A percentile compares a stretch with the other conserved stretches of the same genome.
phyloP scores from a whole-genome alignment of 805 yeast species.

The Wickerhamiella vanderwaltii region DNA sequence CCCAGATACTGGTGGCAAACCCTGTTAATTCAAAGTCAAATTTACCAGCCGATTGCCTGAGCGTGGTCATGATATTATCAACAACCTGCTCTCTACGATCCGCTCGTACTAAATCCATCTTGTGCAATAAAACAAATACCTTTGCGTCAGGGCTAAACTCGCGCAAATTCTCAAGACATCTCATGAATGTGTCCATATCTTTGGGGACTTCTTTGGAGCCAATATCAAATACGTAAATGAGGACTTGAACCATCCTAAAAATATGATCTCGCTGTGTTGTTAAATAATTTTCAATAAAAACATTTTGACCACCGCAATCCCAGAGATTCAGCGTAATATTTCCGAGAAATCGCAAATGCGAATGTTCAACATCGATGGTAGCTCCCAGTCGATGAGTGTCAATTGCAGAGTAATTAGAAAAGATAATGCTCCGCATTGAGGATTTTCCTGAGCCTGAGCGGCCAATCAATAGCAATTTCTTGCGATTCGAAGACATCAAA shows the following conservation, averaged over 20 bases:
- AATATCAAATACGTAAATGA: slow-evolving; percentile 92
- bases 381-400: slow-evolving; percentile 94
- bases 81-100: slow-evolving; percentile 78
- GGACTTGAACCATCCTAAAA: slow-evolving; percentile 88
- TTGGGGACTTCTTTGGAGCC: slow-evolving; percentile 83
- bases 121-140: slow-evolving; percentile 82
- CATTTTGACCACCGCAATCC: slow-evolving; percentile 96
- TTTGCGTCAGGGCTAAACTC: slow-evolving; percentile 83
- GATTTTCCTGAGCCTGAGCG: slow-evolving; percentile 96
- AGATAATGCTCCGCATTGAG: slow-evolving; percentile 92
- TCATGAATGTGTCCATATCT: slow-evolving; percentile 82
- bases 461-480: slow-evolving; percentile 65
- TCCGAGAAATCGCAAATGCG: slow-evolving; percentile 82
- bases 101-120: slow-evolving; percentile 88
- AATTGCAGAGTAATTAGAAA: slow-evolving; percentile 87
- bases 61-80: slow-evolving; percentile 67
- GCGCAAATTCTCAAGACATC: slow-evolving; percentile 68
- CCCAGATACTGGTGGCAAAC: slow-evolving; percentile 95
- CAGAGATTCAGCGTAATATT: slow-evolving; percentile 90
- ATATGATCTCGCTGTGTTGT: slow-evolving; percentile 82
- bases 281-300: slow-evolving; percentile 88
- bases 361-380: slow-evolving; percentile 96
- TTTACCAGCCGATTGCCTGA: slow-evolving; percentile 63
- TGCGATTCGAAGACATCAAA: slow-evolving; percentile 31
- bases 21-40: slow-evolving; percentile 62